Percentiles rank a stretch among this genome's conserved stretches.
These are phyloP conservation scores for Cyclostephanos tholiformis DNA, from an alignment of 108 stramenopile species.

Conservation along the genomic window DNA sequence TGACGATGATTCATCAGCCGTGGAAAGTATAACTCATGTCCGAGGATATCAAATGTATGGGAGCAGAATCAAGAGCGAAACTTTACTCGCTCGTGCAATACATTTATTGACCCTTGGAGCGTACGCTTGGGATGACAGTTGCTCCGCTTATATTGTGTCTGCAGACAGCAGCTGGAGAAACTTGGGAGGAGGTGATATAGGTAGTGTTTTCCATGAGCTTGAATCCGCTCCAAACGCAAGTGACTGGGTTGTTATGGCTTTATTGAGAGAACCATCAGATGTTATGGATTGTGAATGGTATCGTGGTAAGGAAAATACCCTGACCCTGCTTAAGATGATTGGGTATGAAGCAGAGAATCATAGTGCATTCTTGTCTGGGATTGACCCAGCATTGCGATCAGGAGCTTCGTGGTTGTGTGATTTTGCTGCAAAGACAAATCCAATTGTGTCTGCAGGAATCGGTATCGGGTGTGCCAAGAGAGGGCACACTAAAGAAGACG, in stretches of 20 bases:
- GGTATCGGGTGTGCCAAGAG: constrained; percentile 15
- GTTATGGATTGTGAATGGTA: constrained; percentile 70
- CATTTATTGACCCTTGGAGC: constrained; percentile 82
- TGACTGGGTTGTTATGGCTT: constrained; percentile 68
- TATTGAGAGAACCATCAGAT: constrained; percentile 56
- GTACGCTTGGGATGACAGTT: constrained; percentile 68
- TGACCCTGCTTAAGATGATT: constrained; percentile 60
- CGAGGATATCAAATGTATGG: constrained; percentile 68
- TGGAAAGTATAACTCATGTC: constrained; percentile 34
- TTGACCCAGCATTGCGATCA: constrained; percentile 67
- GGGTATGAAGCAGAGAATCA: constrained; percentile 56
- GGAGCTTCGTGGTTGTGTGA: constrained; percentile 84
- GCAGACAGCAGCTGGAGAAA: constrained; percentile 55
- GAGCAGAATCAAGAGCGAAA: constrained; percentile 68
- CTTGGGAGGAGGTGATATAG: constrained; percentile 67
- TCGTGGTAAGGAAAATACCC: constrained; percentile 60
- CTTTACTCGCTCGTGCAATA: constrained; percentile 73
- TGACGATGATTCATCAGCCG: constrained; percentile 23
- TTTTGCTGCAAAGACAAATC: constrained; percentile 63
- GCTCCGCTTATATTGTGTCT: constrained; percentile 6
- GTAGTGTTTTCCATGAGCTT: constrained; percentile 61
- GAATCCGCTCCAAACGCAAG: constrained; percentile 51
- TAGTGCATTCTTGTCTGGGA: constrained; percentile 58
- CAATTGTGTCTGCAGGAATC: constrained; percentile 49
- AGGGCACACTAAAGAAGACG: constrained; percentile 17